Evolutionary conservation across 2,329 filamentous ascomycete genomes (phyloP), one percentile per base, ranked within the genome.

Genomic region (Sporothrix brasiliensis): DNA sequence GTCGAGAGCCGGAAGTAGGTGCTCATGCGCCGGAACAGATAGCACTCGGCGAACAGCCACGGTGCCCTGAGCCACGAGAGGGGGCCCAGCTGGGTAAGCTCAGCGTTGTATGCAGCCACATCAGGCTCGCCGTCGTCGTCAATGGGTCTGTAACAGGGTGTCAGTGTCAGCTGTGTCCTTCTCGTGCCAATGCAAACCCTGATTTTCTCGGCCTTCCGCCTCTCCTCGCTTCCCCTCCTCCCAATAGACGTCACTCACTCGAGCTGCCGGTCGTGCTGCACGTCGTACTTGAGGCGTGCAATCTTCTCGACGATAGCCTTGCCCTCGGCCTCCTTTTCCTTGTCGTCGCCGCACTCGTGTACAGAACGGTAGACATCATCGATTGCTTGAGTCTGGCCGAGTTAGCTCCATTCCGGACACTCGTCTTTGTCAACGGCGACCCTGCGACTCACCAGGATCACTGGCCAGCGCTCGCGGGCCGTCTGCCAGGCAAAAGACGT

Each of bases 21-120:
- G 79, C 87, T 89, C 71, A 98, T 88, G 72, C 94, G 93, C 89
- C 91, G 86, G 83, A 94, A 98, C 71, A 99, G 86, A 79, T 98
- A 98, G 83, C 95, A 98, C 83, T 99, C 95, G 34, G 91, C 84
- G 80, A 88, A 99, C 1, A 99, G 86, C 95, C 95, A 99, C 6
- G 93, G 87, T 5, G 91, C 88, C 73, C 91, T 86, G 77, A 94
- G 91, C 95, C 95, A 99, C 61, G 86, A 89, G 0, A 91, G 88
- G 61, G 86, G 87, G 56, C 90, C 91, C 24, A 93, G 85, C 74
- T 89, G 85, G 74, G 91, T 86, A 6, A 99, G 82, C 80, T 98
- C 94, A 74, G 89, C 84, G 81, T 99, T 99, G 82, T 97, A 99
- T 53, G 86, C 84, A 16, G 85, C 85, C 41, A 97, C 87, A 76